Evolutionary conservation across 2,329 filamentous ascomycete genomes (phyloP), one percentile per base, ranked within the genome.

Genomic region (Aspergillus amoenus): DNA sequence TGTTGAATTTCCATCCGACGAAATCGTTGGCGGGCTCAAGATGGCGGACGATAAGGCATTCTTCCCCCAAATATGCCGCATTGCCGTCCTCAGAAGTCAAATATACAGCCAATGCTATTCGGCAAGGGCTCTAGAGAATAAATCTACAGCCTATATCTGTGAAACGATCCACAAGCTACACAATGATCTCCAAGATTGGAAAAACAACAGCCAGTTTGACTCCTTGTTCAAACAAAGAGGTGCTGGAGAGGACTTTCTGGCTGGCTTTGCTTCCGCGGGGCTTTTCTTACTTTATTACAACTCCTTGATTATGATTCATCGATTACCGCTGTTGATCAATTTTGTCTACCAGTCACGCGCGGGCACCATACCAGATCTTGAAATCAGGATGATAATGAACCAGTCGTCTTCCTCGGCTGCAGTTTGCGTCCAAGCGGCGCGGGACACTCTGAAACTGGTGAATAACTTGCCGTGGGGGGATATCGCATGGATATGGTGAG

Each of bases 201-300:
- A 94, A 77, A 90, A 93, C 66, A 84, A 82, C 49, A 96, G 96
- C 56, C 91, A 92, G 1, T 84, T 95, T 58, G 91, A 95, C 66
- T 94, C 93, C 74, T 84, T 91, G 18, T 90, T 92, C 1, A 91
- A 96, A 70, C 88, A 95, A 68, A 91, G 94, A 73, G 95, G 95
- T 72, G 89, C 89, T 67, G 90, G 90, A 1, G 88, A 87, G 1
- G 91, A 96, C 71, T 95, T 91, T 2, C 90, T 93, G 0, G 81
- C 96, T 15, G 91, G 96, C 18, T 81, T 97, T 48, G 93, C 96
- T 61, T 85, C 96, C 43, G 91, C 95, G 61, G 91, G 95, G 71
- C 79, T 97, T 56, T 93, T 96, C 71, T 92, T 97, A 67, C 88
- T 91, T 3, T 97, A 97, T 74, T 96, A 97, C 79, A 97, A 97